Evolutionary conservation across 768 basidiomycete genomes (phyloP).

Genomic region (Russula brevipes): DNA sequence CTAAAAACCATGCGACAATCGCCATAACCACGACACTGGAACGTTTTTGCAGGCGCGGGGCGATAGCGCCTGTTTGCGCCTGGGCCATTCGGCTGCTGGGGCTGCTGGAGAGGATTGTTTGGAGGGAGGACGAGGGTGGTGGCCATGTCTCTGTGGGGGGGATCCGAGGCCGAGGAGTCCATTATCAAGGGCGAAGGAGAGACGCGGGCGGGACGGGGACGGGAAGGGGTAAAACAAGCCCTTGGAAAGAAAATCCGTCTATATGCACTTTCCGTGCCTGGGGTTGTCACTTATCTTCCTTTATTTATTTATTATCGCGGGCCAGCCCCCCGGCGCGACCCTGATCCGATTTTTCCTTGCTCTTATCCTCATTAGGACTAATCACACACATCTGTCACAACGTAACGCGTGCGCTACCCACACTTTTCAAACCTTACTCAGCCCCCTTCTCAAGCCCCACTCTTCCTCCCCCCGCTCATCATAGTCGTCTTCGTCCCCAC

Average conservation of each 20-base stretch:
- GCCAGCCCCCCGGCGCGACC: background rate
- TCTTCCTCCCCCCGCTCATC: slow-evolving; percentile 2
- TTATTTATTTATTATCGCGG: slow-evolving; percentile 1
- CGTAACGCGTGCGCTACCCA: background rate
- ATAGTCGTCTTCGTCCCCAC: background rate
- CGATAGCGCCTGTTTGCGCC: slow-evolving; percentile 62
- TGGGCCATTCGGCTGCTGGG: slow-evolving; percentile 18
- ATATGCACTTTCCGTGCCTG: slow-evolving; percentile 24
- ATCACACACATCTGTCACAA: background rate
- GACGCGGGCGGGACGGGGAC: background rate
- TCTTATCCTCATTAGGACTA: slow-evolving; percentile 22
- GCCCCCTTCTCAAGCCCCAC: background rate
- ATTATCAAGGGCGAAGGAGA: background rate
- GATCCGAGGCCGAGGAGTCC: slow-evolving; percentile 16
- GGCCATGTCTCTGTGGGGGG: slow-evolving; percentile 18
- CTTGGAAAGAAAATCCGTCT: slow-evolving; percentile 5
- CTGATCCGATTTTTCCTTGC: slow-evolving; percentile 20
- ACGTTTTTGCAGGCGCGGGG: slow-evolving; percentile 86
- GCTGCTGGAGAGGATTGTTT: background rate
- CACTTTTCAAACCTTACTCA: background rate
- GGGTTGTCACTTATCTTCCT: slow-evolving; percentile 6
- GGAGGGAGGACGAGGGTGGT: slow-evolving; percentile 11
- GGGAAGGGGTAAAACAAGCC: background rate
- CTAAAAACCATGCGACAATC: slow-evolving; percentile 97
- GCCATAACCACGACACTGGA: slow-evolving; percentile 91